These are phyloP conservation scores for Chlamydomonas sp. DNA, from an alignment of 139 green algal genomes.

Conservation along the genomic window DNA sequence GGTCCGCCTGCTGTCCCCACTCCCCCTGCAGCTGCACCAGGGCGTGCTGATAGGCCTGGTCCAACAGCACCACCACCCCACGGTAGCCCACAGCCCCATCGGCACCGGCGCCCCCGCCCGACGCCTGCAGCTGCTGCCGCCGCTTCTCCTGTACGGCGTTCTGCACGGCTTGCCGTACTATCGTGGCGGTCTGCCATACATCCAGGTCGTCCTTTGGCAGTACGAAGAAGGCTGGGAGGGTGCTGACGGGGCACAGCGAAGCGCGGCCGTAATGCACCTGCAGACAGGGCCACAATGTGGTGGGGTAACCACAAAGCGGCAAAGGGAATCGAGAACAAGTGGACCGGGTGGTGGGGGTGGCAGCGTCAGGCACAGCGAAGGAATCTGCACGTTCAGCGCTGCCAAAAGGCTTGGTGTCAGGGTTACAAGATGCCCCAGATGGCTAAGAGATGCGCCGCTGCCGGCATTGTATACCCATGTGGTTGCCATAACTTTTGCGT, in stretches of 20 bases:
- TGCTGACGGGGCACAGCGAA: constrained; percentile 77
- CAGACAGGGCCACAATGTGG: constrained; percentile 5
- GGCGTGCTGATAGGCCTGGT: constrained; percentile 64
- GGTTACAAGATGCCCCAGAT: neutral
- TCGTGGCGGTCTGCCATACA: neutral
- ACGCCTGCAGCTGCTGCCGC: constrained; percentile 9
- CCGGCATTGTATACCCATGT: too few species aligned
- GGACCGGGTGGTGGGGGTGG: too few species aligned
- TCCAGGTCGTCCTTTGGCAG: constrained; percentile 63
- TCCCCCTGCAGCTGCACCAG: constrained; percentile 32
- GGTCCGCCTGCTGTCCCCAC: constrained; percentile 12
- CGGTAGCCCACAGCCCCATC: neutral
- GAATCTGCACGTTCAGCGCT: neutral
- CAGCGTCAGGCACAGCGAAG: neutral
- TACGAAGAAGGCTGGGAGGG: constrained; percentile 84
- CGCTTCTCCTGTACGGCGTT: neutral
- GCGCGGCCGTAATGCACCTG: constrained; percentile 93
- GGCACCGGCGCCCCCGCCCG: neutral
- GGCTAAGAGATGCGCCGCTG: too few species aligned
- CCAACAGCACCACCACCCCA: constrained; percentile 58
- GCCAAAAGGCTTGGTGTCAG: neutral
- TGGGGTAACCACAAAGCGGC: too few species aligned
- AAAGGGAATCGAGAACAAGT: too few species aligned
- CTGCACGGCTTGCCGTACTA: neutral
- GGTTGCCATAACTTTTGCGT: too few species aligned